These are phyloP conservation scores for Citeromyces matritensis DNA, from an alignment of 805 yeast genomes.

Conservation along the genomic window DNA sequence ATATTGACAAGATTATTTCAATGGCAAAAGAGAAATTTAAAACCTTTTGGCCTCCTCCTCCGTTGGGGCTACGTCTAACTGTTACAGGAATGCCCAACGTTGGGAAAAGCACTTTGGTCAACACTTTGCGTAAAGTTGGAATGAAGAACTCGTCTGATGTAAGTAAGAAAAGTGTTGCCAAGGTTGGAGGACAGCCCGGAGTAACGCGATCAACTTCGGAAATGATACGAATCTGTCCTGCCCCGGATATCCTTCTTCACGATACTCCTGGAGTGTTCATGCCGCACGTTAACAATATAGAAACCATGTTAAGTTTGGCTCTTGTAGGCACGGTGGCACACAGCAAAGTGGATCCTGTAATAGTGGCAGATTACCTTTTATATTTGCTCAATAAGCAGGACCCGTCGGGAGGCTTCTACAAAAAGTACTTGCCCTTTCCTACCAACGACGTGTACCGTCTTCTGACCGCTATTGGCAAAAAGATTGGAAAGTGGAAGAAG, in stretches of 20 bases:
- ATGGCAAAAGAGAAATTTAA: slow-evolving; percentile 27
- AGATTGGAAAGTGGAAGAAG: slow-evolving; percentile 12
- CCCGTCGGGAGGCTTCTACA: slow-evolving; percentile 25
- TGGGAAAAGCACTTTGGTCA: slow-evolving; percentile 86
- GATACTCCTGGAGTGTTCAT: slow-evolving; percentile 92
- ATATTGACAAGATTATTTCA: slow-evolving; percentile 34
- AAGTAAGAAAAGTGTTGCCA: slow-evolving; percentile 49
- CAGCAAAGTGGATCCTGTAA: slow-evolving; percentile 63
- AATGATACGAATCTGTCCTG: slow-evolving; percentile 42
- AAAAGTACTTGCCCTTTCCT: slow-evolving; percentile 36
- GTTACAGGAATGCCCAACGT: slow-evolving; percentile 95
- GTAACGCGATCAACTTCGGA: slow-evolving; percentile 74
- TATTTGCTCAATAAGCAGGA: slow-evolving; percentile 57
- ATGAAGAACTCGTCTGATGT: slow-evolving; percentile 6
- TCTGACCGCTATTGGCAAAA: slow-evolving; percentile 29
- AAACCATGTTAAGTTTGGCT: slow-evolving; percentile 62
- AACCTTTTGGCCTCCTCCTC: slow-evolving; percentile 53
- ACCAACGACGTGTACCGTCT: slow-evolving; percentile 58
- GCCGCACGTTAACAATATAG: slow-evolving; percentile 51
- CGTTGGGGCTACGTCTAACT: slow-evolving; percentile 64
- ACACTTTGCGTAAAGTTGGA: slow-evolving; percentile 39
- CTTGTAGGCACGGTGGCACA: slow-evolving; percentile 64
- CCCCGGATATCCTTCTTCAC: slow-evolving; percentile 54
- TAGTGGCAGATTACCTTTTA: slow-evolving; percentile 75
- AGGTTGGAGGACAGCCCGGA: slow-evolving; percentile 82